A percentile compares a stretch with the other conserved stretches of the same genome.
phyloP scores from a whole-genome alignment of 2,329 filamentous ascomycete genomes.

The Colletotrichum karsti region DNA sequence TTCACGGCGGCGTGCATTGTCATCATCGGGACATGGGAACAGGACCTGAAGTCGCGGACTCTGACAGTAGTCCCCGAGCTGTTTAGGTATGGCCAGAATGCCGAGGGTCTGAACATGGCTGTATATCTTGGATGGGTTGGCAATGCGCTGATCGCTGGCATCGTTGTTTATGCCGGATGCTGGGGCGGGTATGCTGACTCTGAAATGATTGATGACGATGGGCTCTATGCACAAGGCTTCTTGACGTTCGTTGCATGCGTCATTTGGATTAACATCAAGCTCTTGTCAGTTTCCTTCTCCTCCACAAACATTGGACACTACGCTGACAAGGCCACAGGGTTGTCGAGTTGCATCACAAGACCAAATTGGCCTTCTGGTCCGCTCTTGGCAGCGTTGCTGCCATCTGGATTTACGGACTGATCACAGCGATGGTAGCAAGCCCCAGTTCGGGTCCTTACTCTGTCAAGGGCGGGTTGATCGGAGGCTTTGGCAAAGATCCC shows the following conservation, averaged over 20 bases:
- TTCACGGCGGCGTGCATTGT: constrained; percentile 92
- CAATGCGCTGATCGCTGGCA: constrained; percentile 27
- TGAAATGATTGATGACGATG: constrained; percentile 1
- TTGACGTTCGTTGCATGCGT: neutral
- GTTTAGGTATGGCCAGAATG: constrained; percentile 82
- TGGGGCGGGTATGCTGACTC: neutral
- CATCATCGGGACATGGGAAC: constrained; percentile 91
- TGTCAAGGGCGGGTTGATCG: neutral
- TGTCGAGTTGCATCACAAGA: neutral
- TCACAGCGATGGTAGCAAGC: neutral
- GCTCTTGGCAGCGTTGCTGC: neutral
- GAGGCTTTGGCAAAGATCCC: neutral
- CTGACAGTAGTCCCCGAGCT: constrained; percentile 89
- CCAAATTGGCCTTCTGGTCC: neutral
- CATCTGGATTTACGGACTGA: neutral
- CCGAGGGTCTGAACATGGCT: constrained; percentile 75
- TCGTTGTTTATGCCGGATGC: constrained; percentile 43
- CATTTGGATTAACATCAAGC: constrained; percentile 2
- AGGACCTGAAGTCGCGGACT: constrained; percentile 84
- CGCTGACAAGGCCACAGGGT: neutral
- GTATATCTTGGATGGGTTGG: constrained; percentile 68
- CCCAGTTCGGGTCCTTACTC: neutral
- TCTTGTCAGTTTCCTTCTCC: neutral
- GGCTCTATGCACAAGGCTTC: neutral
- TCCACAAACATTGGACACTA: too few species aligned